A percentile compares a stretch with the other conserved stretches of the same genome.
These are phyloP conservation scores for Plasmodium adleri DNA, from an alignment of 169 alveolate genomes.

Conservation along the genomic window DNA sequence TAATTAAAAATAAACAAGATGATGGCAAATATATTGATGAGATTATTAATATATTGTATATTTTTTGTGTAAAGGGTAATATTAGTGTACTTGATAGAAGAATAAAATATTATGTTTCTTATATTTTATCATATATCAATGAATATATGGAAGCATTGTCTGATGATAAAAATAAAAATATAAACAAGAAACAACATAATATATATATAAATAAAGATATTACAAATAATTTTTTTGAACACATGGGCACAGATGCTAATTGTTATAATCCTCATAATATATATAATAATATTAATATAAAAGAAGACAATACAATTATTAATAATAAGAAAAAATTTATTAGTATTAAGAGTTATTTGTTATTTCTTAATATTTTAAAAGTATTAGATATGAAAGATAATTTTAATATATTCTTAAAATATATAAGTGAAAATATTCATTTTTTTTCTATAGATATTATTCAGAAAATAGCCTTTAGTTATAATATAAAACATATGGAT, in stretches of 20 bases:
- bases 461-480: conserved; percentile 46
- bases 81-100: conserved; percentile 48
- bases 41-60: conserved; percentile 32
- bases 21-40: conserved; percentile 18
- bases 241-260: no score
- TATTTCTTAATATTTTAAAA: conserved; percentile 37
- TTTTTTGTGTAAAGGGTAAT: conserved; percentile 64
- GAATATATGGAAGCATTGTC: conserved; percentile 10
- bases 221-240: no score
- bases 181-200: neutral
- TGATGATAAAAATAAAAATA: neutral
- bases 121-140: conserved; percentile 17
- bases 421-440: conserved; percentile 43
- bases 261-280: no score
- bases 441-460: conserved; percentile 55
- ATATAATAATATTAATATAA: no score
- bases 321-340: neutral
- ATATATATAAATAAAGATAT: neutral
- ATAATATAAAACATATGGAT: conserved; percentile 1
- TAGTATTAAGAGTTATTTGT: conserved; percentile 36
- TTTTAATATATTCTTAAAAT: conserved; percentile 26
- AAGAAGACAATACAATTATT: neutral
- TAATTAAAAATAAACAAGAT: neutral
- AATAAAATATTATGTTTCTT: conserved; percentile 25
- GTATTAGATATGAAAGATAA: conserved; percentile 32